Percentiles rank a stretch among this genome's conserved stretches.
Evolutionary conservation across 208 protist genomes (phyloP).

Genomic region (Trypanosoma vivax): DNA sequence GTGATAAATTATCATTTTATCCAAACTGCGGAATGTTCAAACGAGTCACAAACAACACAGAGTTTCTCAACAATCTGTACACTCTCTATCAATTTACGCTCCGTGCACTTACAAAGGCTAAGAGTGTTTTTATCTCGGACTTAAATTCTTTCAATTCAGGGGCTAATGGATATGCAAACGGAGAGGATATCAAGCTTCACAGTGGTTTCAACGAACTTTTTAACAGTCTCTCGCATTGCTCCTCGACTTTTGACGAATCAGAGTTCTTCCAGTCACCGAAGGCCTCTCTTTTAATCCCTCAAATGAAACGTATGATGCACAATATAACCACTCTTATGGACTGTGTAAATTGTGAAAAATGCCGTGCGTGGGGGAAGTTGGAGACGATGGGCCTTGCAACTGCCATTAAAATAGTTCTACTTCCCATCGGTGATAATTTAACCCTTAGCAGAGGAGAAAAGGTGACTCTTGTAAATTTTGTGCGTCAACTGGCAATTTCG

Average conservation of each 20-base stretch:
- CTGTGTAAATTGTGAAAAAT: constrained; percentile 91
- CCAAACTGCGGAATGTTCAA: constrained; percentile 84
- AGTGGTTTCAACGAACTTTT: constrained; percentile 50
- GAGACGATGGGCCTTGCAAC: constrained; percentile 78
- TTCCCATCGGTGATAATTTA: constrained; percentile 8
- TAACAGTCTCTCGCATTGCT: constrained; percentile 45
- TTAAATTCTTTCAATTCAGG: constrained; percentile 56
- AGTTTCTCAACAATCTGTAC: constrained; percentile 83
- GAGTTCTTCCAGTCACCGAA: constrained; percentile 61
- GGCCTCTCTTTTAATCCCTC: constrained; percentile 36
- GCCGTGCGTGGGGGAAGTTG: constrained; percentile 88
- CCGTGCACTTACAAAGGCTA: constrained; percentile 72
- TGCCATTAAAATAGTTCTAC: constrained; percentile 76
- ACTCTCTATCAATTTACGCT: constrained; percentile 84
- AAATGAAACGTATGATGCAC: constrained; percentile 70
- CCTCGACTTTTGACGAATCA: constrained; percentile 77
- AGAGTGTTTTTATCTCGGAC: constrained; percentile 38
- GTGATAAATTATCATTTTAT: constrained; percentile 74
- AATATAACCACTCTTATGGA: constrained; percentile 88
- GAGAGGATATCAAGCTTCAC: constrained; percentile 48
- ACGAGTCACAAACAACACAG: constrained; percentile 37
- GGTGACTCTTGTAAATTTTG: constrained; percentile 80
- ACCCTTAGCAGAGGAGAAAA: constrained; percentile 59
- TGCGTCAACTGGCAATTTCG: constrained; percentile 72
- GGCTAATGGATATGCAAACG: constrained; percentile 21